Conservation (phyloP, 2,329 filamentous ascomycete species). For the Colletotrichum sp. region DNA sequence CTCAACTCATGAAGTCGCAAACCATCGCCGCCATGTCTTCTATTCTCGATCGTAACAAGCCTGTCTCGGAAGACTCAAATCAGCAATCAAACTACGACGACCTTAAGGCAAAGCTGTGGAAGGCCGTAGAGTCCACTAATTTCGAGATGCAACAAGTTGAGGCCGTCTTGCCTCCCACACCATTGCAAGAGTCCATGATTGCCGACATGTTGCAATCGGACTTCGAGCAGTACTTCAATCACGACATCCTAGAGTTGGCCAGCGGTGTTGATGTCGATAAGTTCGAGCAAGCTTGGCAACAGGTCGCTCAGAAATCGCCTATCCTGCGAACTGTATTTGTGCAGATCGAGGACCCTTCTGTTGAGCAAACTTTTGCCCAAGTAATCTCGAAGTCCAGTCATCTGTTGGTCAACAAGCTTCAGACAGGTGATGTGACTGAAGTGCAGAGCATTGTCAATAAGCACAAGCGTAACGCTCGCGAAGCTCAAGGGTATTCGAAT, state of each 20-base stretch:
- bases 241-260: slow-evolving; percentile 73
- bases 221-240: slow-evolving; percentile 83
- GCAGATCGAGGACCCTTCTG: slow-evolving; percentile 64
- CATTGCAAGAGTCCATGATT: slow-evolving; percentile 87
- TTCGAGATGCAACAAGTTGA: slow-evolving; percentile 51
- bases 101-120: slow-evolving; percentile 37
- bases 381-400: slow-evolving; percentile 38
- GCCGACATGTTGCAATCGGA: slow-evolving; percentile 79
- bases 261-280: slow-evolving; percentile 56
- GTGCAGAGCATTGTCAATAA: slow-evolving; percentile 39
- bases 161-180: slow-evolving; percentile 74
- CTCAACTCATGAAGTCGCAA: slow-evolving; percentile 75
- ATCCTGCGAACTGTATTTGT: slow-evolving; percentile 80
- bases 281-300: slow-evolving; percentile 66
- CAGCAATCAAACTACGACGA: slow-evolving; percentile 10
- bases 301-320: slow-evolving; percentile 64
- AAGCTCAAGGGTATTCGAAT: slow-evolving; percentile 36
- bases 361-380: slow-evolving; percentile 58
- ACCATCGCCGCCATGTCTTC: slow-evolving; percentile 68
- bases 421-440: slow-evolving; percentile 33
- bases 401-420: slow-evolving; percentile 24
- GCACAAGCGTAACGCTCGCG: slow-evolving; percentile 41
- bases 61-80: slow-evolving; percentile 23
- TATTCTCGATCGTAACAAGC: slow-evolving; percentile 2
- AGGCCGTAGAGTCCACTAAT: slow-evolving; percentile 38